A percentile compares a stretch with the other conserved stretches of the same genome.
phyloP scores from a whole-genome alignment of 345 rosid genomes.

The Adansonia digitata region DNA sequence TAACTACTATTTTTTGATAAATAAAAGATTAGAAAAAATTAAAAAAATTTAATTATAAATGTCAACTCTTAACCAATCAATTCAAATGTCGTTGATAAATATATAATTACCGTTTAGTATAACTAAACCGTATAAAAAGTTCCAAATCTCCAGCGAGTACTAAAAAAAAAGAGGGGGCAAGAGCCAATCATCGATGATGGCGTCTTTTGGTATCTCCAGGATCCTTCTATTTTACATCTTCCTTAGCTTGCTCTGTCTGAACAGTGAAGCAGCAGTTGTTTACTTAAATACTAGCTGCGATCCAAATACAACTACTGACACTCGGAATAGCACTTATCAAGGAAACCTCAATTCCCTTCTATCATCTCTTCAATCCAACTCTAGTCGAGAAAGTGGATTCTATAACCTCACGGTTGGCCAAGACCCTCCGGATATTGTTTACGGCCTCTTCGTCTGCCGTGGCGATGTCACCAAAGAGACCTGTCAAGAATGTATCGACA shows the following conservation, averaged over 20 bases:
- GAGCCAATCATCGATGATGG: not conserved
- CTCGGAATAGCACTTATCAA: slow-evolving; percentile 31
- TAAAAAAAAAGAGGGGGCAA: too few species aligned
- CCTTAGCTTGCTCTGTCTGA: not conserved
- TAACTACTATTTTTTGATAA: too few species aligned
- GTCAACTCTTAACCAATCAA: too few species aligned
- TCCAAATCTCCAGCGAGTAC: too few species aligned
- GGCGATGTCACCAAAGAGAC: slow-evolving; percentile 21
- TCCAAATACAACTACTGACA: slow-evolving; percentile 26
- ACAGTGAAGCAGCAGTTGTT: not conserved
- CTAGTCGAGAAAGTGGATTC: slow-evolving; percentile 25
- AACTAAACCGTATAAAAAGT: too few species aligned
- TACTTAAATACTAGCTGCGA: not conserved
- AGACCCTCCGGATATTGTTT: slow-evolving; percentile 10
- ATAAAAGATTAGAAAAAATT: too few species aligned
- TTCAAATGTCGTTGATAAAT: too few species aligned
- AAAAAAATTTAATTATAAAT: too few species aligned
- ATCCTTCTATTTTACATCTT: not conserved
- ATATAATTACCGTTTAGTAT: too few species aligned
- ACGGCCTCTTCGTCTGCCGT: slow-evolving; percentile 41
- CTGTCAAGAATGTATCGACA: slow-evolving; percentile 33
- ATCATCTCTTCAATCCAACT: slow-evolving; percentile 27
- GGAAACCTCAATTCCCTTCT: slow-evolving; percentile 39
- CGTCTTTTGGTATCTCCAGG: not conserved
- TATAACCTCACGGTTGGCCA: slow-evolving; percentile 36